phyloP scores from a whole-genome alignment of 2,329 filamentous ascomycete species.

The Lasiodiplodia sp. region DNA sequence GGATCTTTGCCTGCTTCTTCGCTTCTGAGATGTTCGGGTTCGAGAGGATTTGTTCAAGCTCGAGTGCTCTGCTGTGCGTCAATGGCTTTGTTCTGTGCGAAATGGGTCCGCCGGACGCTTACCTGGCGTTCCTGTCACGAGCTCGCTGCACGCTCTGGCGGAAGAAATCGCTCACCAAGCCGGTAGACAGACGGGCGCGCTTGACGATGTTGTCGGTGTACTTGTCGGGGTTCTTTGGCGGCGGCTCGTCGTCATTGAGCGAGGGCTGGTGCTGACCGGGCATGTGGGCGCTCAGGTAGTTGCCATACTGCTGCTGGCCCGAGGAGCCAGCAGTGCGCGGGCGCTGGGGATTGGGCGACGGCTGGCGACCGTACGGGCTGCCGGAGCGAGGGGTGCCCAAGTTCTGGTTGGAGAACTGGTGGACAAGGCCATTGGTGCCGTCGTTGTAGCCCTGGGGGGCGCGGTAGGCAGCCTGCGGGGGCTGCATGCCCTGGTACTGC shows the following conservation, averaged over 20 bases:
- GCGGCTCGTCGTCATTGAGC: slow-evolving; percentile 70
- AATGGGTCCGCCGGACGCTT: slow-evolving; percentile 41
- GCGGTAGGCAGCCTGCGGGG: slow-evolving; percentile 63
- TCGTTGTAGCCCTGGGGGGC: slow-evolving; percentile 73
- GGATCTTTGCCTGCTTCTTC: slow-evolving; percentile 84
- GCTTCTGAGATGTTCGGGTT: slow-evolving; percentile 77
- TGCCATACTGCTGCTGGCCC: slow-evolving; percentile 66
- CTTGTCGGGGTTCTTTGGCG: slow-evolving; percentile 80
- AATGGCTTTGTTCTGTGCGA: slow-evolving; percentile 29
- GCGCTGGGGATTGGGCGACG: slow-evolving; percentile 72
- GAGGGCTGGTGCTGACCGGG: slow-evolving; percentile 64
- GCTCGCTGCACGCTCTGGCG: slow-evolving; percentile 98
- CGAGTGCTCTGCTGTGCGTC: slow-evolving; percentile 73
- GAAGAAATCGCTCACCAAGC: slow-evolving; percentile 82
- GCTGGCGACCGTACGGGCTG: slow-evolving; percentile 71
- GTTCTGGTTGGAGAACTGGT: slow-evolving; percentile 98
- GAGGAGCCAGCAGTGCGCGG: slow-evolving; percentile 82
- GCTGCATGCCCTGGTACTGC: slow-evolving; percentile 55
- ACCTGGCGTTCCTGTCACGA: slow-evolving; percentile 94
- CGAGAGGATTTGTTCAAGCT: slow-evolving; percentile 84
- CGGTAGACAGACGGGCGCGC: slow-evolving; percentile 69
- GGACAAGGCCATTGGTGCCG: slow-evolving; percentile 86
- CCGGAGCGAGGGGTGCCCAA: slow-evolving; percentile 74
- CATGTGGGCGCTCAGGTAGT: slow-evolving; percentile 73
- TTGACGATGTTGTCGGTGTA: slow-evolving; percentile 89